Evolutionary conservation across 2,329 filamentous ascomycete genomes (phyloP), one percentile per base, ranked within the genome.

Genomic region (Sordariomycetes sp.): DNA sequence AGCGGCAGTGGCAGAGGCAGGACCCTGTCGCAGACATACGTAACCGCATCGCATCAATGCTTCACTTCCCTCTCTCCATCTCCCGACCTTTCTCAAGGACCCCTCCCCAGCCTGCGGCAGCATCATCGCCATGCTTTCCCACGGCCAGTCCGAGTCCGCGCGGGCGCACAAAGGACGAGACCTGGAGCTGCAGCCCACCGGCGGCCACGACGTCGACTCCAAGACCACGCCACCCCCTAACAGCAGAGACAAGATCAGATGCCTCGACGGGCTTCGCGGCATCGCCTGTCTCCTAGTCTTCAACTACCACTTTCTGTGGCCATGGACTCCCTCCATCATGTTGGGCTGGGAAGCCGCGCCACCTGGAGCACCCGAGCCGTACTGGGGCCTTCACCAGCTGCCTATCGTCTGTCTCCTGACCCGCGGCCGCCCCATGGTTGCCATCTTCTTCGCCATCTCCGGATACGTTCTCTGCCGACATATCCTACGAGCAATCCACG

Each of bases 381-480:
- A 58, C 42, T 43, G 37, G 25, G 44, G 44, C 12, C 53, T 46
- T 49, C 40, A 46, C 4, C 52, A 54, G 6, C 35, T 62, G 30
- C 59, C 59, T n/a, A 61, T 63, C 35, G 30, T 63, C 20, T 61
- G 58, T 30, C 51, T 63, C 4, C 31, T 61, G 39, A 55, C 61
- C 34, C 54, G 58, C 25, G 59, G 59, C 4, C 51, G 56, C 5
- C 51, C 58, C 9, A 63, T 63, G 58, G 58, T 63, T 5, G 55
- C 58, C 34, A 58, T 63, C 25, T 63, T 63, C 48, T 63, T 63
- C 32, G 58, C 57, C 43, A 61, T 63, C 19, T 63, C 59, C 0
- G 59, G 59, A n/a, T 63, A 63, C 32, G 59, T 62, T 18, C 47
- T 63, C 21, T 59, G 51, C 16, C 50, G 58, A 6, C 57, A 61